phyloP scores from a whole-genome alignment of 495 filamentous ascomycete genomes.

The Darksidea phi region DNA sequence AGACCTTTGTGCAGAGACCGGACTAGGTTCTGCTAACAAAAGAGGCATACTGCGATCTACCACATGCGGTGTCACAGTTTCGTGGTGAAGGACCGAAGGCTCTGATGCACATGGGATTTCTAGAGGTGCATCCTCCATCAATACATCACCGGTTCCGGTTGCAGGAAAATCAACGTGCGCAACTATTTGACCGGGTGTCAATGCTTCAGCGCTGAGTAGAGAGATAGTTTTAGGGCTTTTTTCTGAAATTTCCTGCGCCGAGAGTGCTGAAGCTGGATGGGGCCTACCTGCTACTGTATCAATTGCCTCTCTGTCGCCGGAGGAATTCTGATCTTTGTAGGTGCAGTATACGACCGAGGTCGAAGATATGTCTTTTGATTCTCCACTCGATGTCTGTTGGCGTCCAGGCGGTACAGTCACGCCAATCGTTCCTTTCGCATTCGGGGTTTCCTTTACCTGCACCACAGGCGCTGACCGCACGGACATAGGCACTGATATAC shows the following conservation, averaged over 20 bases:
- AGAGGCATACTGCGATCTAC: background rate
- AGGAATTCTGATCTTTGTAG: slow-evolving; percentile 3
- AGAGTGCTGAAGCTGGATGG: background rate
- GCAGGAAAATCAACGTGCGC: too few species aligned
- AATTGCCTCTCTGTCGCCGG: background rate
- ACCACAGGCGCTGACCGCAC: background rate
- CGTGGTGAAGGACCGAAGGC: background rate
- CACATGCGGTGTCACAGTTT: background rate
- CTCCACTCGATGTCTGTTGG: slow-evolving; percentile 11
- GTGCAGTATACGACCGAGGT: slow-evolving; percentile 16
- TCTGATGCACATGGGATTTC: background rate
- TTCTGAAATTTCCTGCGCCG: too few species aligned
- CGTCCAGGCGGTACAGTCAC: background rate
- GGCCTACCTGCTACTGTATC: background rate
- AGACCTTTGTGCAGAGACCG: slow-evolving; percentile 2
- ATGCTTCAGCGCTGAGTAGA: too few species aligned
- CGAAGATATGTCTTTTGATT: slow-evolving; percentile 5
- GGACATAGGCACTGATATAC: background rate
- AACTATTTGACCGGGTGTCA: too few species aligned
- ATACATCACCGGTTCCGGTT: too few species aligned
- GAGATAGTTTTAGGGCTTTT: too few species aligned
- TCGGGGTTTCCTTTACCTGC: slow-evolving; percentile 30
- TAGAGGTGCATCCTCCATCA: too few species aligned
- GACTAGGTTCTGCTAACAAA: slow-evolving; percentile 1
- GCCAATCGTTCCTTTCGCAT: slow-evolving; percentile 12